Percentiles rank a stretch among this genome's conserved stretches.
These are phyloP conservation scores for Diaporthe sp. DNA, from an alignment of 2,329 filamentous ascomycete species.

Conservation along the genomic window DNA sequence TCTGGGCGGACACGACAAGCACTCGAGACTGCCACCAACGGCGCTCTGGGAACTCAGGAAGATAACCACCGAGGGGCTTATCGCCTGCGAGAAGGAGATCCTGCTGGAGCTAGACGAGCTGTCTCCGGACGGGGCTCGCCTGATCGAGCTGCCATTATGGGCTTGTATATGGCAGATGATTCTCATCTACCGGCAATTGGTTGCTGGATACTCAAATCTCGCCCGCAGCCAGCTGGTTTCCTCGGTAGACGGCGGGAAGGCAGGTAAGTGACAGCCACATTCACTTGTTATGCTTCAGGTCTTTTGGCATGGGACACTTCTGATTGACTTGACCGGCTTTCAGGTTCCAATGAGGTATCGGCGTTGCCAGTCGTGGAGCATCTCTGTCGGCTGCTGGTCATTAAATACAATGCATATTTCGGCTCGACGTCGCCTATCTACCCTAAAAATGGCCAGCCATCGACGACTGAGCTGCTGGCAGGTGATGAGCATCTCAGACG, in stretches of 20 bases:
- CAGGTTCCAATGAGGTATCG: not conserved
- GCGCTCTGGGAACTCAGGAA: constrained; percentile 18
- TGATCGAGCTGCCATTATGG: constrained; percentile 12
- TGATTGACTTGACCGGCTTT: not conserved
- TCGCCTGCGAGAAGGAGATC: constrained; percentile 14
- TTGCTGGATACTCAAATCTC: constrained; percentile 25
- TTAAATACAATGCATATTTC: constrained; percentile 45
- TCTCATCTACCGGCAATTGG: constrained; percentile 32
- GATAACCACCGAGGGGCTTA: constrained; percentile 1
- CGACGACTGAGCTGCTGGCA: constrained; percentile 36
- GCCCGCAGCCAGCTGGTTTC: not conserved
- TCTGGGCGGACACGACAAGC: no score
- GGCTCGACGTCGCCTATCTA: constrained; percentile 40
- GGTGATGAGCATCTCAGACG: constrained; percentile 9
- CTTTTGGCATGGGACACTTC: not conserved
- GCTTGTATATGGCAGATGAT: constrained; percentile 35
- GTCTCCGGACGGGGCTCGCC: not conserved
- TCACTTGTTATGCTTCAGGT: not conserved
- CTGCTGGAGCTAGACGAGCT: constrained; percentile 23
- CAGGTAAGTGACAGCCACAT: not conserved
- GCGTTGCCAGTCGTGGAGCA: not conserved
- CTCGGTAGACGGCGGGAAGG: not conserved
- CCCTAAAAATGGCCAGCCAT: constrained; percentile 28
- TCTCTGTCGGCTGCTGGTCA: constrained; percentile 43
- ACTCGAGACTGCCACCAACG: not conserved